phyloP scores from a whole-genome alignment of 2,329 filamentous ascomycete species.

The Colletotrichum camelliae region DNA sequence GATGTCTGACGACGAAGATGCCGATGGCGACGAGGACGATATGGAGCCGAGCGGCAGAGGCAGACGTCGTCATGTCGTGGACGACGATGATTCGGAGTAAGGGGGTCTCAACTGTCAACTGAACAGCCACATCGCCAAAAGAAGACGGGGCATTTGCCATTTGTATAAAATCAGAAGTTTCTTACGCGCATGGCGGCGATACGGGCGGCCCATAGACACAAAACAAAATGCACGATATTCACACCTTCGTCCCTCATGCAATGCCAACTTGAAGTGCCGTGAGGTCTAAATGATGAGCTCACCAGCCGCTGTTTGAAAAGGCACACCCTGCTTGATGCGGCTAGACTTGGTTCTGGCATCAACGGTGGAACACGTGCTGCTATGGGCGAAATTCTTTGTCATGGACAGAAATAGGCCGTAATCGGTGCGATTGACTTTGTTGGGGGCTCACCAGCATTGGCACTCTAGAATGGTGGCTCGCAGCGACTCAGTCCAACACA shows the following conservation, averaged over 20 bases:
- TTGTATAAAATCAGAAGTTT: slow-evolving; percentile 13
- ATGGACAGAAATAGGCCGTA: background rate
- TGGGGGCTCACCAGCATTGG: background rate
- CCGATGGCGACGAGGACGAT: slow-evolving; percentile 55
- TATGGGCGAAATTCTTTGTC: background rate
- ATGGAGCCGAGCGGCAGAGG: slow-evolving; percentile 46
- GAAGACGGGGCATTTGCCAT: background rate
- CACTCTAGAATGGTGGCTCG: background rate
- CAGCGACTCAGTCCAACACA: background rate
- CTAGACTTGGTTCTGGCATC: background rate
- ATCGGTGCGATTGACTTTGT: slow-evolving; percentile 6
- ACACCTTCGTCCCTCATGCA: background rate
- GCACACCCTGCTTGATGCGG: background rate
- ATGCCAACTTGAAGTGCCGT: background rate
- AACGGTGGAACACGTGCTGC: slow-evolving; percentile 11
- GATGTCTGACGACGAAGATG: slow-evolving; percentile 54
- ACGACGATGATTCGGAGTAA: slow-evolving; percentile 63
- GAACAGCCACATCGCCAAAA: background rate
- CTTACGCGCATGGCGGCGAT: background rate
- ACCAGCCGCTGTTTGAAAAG: background rate
- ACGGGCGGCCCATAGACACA: background rate
- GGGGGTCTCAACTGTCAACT: background rate
- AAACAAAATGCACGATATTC: background rate
- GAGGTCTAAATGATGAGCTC: background rate
- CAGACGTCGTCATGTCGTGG: slow-evolving; percentile 61